Evolutionary conservation across 1,284 basidiomycete genomes (phyloP).

Genomic region (Trametes hirsuta): DNA sequence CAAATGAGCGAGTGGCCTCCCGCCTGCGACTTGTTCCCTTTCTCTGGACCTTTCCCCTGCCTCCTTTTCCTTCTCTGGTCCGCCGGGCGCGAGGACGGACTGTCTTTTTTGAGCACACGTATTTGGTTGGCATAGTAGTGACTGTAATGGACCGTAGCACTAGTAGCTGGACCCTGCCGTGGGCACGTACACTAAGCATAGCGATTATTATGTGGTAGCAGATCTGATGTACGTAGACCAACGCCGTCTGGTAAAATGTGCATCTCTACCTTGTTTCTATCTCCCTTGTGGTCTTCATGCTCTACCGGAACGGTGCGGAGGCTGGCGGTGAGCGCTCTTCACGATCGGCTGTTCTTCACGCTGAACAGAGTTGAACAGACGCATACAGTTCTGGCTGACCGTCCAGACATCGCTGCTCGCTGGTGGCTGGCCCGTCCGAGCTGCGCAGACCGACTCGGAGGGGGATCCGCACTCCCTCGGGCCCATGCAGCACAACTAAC

Average conservation of each 20-base stretch:
- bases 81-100: conserved; percentile 2
- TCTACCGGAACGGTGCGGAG: not conserved
- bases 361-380: conserved; percentile 2
- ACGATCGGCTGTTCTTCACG: not conserved
- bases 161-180: not conserved
- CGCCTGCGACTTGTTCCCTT: not conserved
- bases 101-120: not conserved
- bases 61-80: not conserved
- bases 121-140: not conserved
- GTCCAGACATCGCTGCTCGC: too few species aligned
- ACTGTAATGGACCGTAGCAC: conserved; percentile 1
- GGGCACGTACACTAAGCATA: conserved; percentile 1
- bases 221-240: not conserved
- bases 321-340: not conserved
- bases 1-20: conserved; percentile 24
- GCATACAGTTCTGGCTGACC: not conserved
- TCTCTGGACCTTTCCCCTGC: not conserved
- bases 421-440: too few species aligned
- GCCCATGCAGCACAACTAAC: not conserved
- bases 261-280: not conserved
- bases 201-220: not conserved
- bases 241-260: not conserved
- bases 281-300: not conserved
- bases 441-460: too few species aligned
- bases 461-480: too few species aligned